Evolutionary conservation across 768 basidiomycete species (phyloP).

Genomic region (Calocera viscosa): DNA sequence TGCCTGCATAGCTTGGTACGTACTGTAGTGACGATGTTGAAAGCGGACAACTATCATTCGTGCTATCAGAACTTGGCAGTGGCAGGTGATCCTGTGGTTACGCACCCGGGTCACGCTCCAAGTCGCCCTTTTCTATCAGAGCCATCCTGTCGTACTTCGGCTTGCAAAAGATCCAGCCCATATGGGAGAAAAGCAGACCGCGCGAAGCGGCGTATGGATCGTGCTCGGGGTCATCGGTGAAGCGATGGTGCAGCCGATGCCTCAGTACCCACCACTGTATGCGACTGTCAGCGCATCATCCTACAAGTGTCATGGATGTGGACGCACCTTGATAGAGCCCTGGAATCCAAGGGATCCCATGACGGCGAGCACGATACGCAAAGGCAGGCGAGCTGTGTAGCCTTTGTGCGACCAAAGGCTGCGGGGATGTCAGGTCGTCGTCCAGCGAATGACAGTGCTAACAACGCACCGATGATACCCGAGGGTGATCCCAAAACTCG

Average conservation of each 20-base stretch:
- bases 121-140: slow-evolving; percentile 53
- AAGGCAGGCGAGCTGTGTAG: slow-evolving; percentile 44
- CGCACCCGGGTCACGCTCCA: slow-evolving; percentile 56
- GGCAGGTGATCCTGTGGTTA: slow-evolving; percentile 10
- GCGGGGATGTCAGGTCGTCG: background rate
- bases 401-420: slow-evolving; percentile 59
- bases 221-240: slow-evolving; percentile 55
- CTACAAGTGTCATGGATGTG: no score
- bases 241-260: slow-evolving; percentile 66
- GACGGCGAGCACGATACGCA: slow-evolving; percentile 47
- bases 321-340: slow-evolving; percentile 58
- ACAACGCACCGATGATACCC: slow-evolving; percentile 50
- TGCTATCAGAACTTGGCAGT: background rate
- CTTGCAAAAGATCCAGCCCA: slow-evolving; percentile 81
- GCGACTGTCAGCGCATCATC: background rate
- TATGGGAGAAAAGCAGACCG: slow-evolving; percentile 62
- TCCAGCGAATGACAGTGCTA: background rate
- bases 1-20: slow-evolving; percentile 6
- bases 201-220: slow-evolving; percentile 64
- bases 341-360: slow-evolving; percentile 66
- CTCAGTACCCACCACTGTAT: slow-evolving; percentile 45
- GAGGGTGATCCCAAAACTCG: slow-evolving; percentile 63
- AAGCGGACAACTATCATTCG: slow-evolving; percentile 45
- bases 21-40: slow-evolving; percentile 59
- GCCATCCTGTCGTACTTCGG: slow-evolving; percentile 50